These are phyloP conservation scores for Paracamarosporium sp. DNA, from an alignment of 2,329 filamentous ascomycete genomes.

Conservation along the genomic window DNA sequence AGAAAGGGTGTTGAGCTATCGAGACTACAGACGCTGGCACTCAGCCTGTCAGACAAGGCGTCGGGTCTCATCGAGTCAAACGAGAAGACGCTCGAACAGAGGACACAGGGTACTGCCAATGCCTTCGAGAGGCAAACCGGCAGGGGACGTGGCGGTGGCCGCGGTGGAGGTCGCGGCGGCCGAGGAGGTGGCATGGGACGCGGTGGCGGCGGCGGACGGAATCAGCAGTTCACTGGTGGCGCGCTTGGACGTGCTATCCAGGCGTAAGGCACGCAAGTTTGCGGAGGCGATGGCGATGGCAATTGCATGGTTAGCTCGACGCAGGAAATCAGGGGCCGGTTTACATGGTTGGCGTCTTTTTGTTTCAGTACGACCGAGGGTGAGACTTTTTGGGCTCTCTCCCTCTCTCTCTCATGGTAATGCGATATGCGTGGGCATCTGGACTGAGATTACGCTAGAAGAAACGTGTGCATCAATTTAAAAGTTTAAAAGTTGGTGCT, in stretches of 20 bases:
- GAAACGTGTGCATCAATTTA: not conserved
- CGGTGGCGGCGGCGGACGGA: conserved; percentile 72
- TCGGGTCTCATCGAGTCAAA: conserved; percentile 95
- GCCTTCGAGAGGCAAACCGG: conserved; percentile 88
- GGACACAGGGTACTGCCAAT: conserved; percentile 93
- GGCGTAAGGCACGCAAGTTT: conserved; percentile 51
- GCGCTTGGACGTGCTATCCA: conserved; percentile 69
- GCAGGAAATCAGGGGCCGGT: not conserved
- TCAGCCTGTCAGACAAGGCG: conserved; percentile 95
- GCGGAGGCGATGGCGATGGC: too few species aligned
- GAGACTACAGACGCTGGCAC: conserved; percentile 90
- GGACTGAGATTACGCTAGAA: not conserved
- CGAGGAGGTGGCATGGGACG: conserved; percentile 61
- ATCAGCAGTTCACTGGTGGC: conserved; percentile 82
- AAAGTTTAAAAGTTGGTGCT: not conserved
- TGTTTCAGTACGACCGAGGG: not conserved
- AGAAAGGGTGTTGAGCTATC: conserved; percentile 98
- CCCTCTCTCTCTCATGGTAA: too few species aligned
- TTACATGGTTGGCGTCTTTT: not conserved
- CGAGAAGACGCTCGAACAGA: conserved; percentile 95
- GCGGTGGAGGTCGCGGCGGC: conserved; percentile 73
- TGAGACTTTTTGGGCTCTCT: too few species aligned
- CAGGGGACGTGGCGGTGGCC: conserved; percentile 73
- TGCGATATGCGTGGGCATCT: not conserved
- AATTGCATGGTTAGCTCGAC: not conserved